A percentile compares a stretch with the other conserved stretches of the same genome.
These are phyloP conservation scores for Candida dajiaensis DNA, from an alignment of 805 yeast genomes.

Conservation along the genomic window DNA sequence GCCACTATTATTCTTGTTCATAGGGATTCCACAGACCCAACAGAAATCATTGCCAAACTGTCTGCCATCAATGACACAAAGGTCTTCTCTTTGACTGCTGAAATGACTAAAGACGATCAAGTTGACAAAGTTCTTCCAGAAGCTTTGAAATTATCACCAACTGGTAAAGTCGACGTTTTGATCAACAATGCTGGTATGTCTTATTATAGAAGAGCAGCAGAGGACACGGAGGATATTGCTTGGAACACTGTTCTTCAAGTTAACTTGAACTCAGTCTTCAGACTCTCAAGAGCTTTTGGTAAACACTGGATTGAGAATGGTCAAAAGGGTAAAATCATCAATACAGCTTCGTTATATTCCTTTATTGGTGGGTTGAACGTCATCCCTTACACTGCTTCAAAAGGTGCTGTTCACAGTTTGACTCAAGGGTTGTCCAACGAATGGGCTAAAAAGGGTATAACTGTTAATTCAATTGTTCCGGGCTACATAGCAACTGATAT, in stretches of 20 bases:
- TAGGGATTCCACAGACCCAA: conserved; percentile 17
- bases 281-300: conserved; percentile 72
- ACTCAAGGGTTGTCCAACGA: conserved; percentile 58
- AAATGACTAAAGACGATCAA: conserved; percentile 17
- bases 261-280: conserved; percentile 73
- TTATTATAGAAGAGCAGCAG: conserved; percentile 55
- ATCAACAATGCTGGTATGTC: conserved; percentile 89
- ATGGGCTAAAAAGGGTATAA: conserved; percentile 39
- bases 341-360: conserved; percentile 69
- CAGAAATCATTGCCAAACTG: conserved; percentile 21
- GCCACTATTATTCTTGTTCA: conserved; percentile 57
- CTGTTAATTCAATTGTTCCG: conserved; percentile 45
- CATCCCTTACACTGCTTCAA: conserved; percentile 79
- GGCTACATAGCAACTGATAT: conserved; percentile 44
- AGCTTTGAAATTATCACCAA: conserved; percentile 50
- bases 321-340: conserved; percentile 60
- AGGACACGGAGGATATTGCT: conserved; percentile 29
- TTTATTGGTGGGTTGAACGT: conserved; percentile 17
- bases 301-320: conserved; percentile 48
- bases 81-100: conserved; percentile 41
- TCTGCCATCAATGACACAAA: conserved; percentile 47
- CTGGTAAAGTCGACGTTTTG: conserved; percentile 66
- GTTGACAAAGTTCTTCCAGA: conserved; percentile 22
- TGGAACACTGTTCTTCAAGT: conserved; percentile 70
- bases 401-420: conserved; percentile 53